Evolutionary conservation across 441 rosid species (phyloP).

Genomic region (Eutrema salsugineum): DNA sequence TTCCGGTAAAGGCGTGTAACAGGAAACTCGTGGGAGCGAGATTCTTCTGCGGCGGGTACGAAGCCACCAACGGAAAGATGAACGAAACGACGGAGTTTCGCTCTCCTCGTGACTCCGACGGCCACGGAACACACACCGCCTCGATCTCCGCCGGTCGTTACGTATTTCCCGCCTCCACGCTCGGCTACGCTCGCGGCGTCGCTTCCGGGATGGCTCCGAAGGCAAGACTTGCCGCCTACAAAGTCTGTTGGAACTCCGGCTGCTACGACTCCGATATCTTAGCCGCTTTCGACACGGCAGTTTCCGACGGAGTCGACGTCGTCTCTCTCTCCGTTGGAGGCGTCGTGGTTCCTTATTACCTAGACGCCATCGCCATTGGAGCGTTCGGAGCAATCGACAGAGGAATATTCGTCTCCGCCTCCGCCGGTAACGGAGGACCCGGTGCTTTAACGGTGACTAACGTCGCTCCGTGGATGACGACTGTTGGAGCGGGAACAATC

Average conservation of each 20-base stretch:
- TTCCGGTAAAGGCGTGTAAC: conserved; percentile 53
- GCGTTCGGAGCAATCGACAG: conserved; percentile 72
- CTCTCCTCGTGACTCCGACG: conserved; percentile 65
- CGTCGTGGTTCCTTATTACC: conserved; percentile 76
- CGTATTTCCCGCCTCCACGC: conserved; percentile 59
- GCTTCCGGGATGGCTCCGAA: conserved; percentile 81
- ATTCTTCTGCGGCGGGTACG: conserved; percentile 68
- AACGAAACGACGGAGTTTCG: conserved; percentile 59
- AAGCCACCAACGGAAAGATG: conserved; percentile 71
- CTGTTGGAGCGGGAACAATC: conserved; percentile 66
- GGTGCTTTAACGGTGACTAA: conserved; percentile 64
- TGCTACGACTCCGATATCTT: conserved; percentile 81
- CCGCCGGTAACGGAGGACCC: conserved; percentile 74
- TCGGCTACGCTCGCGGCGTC: conserved; percentile 64
- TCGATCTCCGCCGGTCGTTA: conserved; percentile 64
- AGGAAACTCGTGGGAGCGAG: conserved; percentile 81
- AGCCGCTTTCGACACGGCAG: conserved; percentile 88
- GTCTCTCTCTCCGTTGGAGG: conserved; percentile 86
- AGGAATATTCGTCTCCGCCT: conserved; percentile 80
- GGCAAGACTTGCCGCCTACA: conserved; percentile 62
- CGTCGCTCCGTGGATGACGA: conserved; percentile 70
- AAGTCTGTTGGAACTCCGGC: conserved; percentile 70
- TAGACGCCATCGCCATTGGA: conserved; percentile 85
- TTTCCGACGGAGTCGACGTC: conserved; percentile 79
- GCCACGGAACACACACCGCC: conserved; percentile 69